A percentile compares a stretch with the other conserved stretches of the same genome.
phyloP scores from a whole-genome alignment of 73 alveolate genomes.

The Effrenium voratum region DNA sequence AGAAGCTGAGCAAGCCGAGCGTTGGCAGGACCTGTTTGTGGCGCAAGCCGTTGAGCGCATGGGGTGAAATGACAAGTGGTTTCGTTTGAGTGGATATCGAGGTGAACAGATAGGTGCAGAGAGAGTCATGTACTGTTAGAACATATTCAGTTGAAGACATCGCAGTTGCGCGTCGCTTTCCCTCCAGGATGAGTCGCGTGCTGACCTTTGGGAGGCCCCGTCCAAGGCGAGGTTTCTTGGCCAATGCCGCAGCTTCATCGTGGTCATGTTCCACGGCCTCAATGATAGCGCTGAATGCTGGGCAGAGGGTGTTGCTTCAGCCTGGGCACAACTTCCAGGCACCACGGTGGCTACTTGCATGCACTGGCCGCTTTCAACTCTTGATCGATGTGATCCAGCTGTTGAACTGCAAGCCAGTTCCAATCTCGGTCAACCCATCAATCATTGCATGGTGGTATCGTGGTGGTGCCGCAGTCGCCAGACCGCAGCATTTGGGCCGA shows the following conservation, averaged over 20 bases:
- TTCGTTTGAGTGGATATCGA: too few species aligned
- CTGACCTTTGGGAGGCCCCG: conserved; percentile 34
- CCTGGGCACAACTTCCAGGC: conserved; percentile 44
- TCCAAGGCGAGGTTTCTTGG: background rate
- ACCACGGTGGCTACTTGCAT: background rate
- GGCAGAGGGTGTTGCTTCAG: background rate
- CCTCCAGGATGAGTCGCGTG: conserved; percentile 30
- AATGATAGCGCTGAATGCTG: conserved; percentile 42
- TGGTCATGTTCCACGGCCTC: conserved; percentile 57
- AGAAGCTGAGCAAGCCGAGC: too few species aligned
- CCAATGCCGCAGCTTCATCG: background rate
- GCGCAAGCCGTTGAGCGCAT: too few species aligned
- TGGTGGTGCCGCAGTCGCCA: conserved; percentile 56
- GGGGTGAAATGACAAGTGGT: too few species aligned
- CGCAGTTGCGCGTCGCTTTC: background rate
- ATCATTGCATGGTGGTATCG: background rate
- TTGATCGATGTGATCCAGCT: background rate
- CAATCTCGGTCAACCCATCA: background rate
- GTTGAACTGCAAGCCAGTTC: background rate
- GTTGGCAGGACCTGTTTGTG: too few species aligned
- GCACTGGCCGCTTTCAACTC: background rate
- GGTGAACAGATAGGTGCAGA: too few species aligned
- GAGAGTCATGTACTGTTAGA: too few species aligned
- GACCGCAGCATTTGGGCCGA: conserved; percentile 27
- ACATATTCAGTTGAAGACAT: background rate